phyloP scores from a whole-genome alignment of 768 basidiomycete genomes.

The Arthromyces matolae region DNA sequence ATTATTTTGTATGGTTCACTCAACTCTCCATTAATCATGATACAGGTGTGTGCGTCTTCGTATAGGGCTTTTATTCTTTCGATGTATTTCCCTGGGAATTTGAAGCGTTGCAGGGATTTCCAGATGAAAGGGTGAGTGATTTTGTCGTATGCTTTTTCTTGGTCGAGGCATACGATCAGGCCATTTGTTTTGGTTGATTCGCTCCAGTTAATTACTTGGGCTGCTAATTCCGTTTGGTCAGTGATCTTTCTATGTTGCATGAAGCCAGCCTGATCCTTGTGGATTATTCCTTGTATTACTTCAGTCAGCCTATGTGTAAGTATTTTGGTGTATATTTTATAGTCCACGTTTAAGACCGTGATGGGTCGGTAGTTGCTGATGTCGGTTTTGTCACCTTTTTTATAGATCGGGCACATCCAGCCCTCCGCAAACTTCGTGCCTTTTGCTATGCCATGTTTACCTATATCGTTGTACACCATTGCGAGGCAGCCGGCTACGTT shows the following conservation, averaged over 20 bases:
- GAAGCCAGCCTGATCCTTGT: constrained; percentile 6
- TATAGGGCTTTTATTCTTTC: constrained; percentile 13
- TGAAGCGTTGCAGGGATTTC: neutral
- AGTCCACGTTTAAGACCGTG: constrained; percentile 5
- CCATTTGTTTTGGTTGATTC: neutral
- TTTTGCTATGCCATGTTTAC: neutral
- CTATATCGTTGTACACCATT: constrained; percentile 5
- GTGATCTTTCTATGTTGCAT: constrained; percentile 3
- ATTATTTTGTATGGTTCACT: constrained; percentile 7
- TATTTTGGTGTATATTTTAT: constrained; percentile 11
- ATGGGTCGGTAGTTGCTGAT: constrained; percentile 3
- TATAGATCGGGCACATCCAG: constrained; percentile 10
- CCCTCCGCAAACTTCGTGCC: constrained; percentile 1
- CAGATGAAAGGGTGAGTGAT: constrained; percentile 6
- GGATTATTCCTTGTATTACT: neutral
- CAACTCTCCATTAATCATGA: constrained; percentile 8
- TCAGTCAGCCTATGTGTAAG: neutral
- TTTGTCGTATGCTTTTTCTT: no score
- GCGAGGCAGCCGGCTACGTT: constrained; percentile 2
- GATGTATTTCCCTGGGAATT: constrained; percentile 16
- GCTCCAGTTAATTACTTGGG: neutral
- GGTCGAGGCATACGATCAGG: constrained; percentile 3
- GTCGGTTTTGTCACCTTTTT: neutral
- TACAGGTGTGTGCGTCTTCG: constrained; percentile 1
- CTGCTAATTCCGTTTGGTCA: constrained; percentile 2